Base-by-base conservation (phyloP, 495 filamentous ascomycete genomes). In the Hyaloscypha variabilis region DNA sequence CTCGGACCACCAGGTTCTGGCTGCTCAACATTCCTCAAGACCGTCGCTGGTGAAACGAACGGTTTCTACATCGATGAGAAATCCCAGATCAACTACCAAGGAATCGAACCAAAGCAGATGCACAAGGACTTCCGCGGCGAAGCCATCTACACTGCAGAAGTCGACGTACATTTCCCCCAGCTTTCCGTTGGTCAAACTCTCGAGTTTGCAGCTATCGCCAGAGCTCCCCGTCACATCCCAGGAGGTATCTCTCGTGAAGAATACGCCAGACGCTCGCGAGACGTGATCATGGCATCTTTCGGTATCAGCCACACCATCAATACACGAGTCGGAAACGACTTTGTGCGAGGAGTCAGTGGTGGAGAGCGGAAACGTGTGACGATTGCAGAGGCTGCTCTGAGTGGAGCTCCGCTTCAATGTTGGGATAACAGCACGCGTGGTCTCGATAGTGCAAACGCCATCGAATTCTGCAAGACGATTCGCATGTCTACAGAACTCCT, bases 281-380 rank as follows among this genome's bases (percentile, higher is more conserved):
- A 92, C 67, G 87, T 93, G 29, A 84, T 90, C 67, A 92, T 94
- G 89, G 87, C 90, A 51, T 88, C 90, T 75, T 88, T 93, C 65
- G 88, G 90, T 58, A 83, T 94, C 50, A 81, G 82, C 14, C 90
- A 94, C 67, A 93, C 90, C 0, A 81, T 85, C 65, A 86, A 93
- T 75, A 94, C 91, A 3, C 79, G 78, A 24, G 88, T 94, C 14
- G 92, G 92, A 34, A 91, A 93, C 72, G 90, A 91, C 62, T 90
- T 88, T 62, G 82, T 92, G 49, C 84, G 90, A 56, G 92, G 92
- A 62, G 88, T 94, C 0, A 90, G 87, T 28, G 92, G 92, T 62
- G 92, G 92, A 61, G 92, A 96, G 75, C 74, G 91, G 13, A 94
- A 93, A 77, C 86, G 92, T 65, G 89, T 93, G 49, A 91, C 86